Evolutionary conservation across 129 eudicot genomes (phyloP).

Genomic region (Lactuca saligna): DNA sequence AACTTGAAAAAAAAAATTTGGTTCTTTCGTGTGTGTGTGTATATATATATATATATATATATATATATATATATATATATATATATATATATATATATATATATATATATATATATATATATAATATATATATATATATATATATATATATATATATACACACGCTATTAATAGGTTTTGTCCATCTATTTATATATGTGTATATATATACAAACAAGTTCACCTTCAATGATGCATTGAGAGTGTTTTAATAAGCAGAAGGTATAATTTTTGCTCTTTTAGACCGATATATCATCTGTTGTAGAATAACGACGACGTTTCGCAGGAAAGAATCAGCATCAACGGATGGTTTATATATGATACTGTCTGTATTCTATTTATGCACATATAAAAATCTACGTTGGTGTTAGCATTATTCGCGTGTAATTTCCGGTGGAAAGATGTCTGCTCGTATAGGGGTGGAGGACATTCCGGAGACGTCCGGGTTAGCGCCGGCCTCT

Average conservation of each 20-base stretch:
- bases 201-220: neutral
- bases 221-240: neutral
- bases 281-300: neutral
- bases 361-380: neutral
- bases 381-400: neutral
- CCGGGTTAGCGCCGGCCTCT: slow-evolving; percentile 29
- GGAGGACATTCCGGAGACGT: slow-evolving; percentile 25
- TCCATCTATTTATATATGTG: neutral
- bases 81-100: no score
- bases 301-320: slow-evolving; percentile 17
- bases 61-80: no score
- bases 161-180: neutral
- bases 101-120: no score
- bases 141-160: no score
- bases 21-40: no score
- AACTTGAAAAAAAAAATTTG: no score
- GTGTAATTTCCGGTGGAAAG: slow-evolving; percentile 3
- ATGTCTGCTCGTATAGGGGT: slow-evolving; percentile 43
- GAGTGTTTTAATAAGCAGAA: neutral
- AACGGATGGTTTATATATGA: neutral
- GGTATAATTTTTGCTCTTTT: neutral
- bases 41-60: no score
- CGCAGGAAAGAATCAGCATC: slow-evolving; percentile 6
- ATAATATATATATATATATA: no score
- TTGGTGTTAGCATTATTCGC: neutral